Base-by-base conservation (phyloP, 768 basidiomycete species). In the Pisolithus orientalis region DNA sequence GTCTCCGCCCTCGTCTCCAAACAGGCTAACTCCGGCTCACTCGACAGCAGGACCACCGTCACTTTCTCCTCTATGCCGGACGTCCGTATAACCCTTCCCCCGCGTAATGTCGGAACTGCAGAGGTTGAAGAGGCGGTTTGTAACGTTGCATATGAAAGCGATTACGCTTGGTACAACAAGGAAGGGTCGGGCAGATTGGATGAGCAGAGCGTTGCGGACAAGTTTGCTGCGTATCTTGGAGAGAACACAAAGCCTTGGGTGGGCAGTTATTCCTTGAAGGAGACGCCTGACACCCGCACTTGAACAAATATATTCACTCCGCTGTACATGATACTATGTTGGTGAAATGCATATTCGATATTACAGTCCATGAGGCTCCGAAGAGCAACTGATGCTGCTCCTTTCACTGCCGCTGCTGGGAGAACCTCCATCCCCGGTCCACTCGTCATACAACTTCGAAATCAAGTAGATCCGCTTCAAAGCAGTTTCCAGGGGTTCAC, bases 101-200 rank as follows among this genome's bases (percentile, higher is more conserved):
- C 78, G 39, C 83, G 90, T 6, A 77, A 76, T 97, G 6, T 84
- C 89, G 0, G 92, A 95, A 69, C 74, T 96, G 51, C 94, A 95
- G 65, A 77, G 94, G 28, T 70, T 87, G 40, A 97, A 95, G 65
- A 77, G 94, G 39, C 94, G 96, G 65, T 98, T 95, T 62, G 87
- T 95, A 29, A 80, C 82, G 4, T 77, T 90, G 32, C 92, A 97
- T 65, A 91, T 87, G 65, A 93, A 91, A 59, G 91, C 90, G 6
- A 85, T 92, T 52, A 90, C 85, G 2, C 78, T 90, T 6, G 90
- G 90, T 13, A 84, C 84, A 14, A 87, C 81, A 6, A 90, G 90
- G 61, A 83, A 82, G 58, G 90, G 90, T 0, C 64, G 64, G 16
- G 83, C 92, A 29, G 83, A 89, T 58, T 93, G 89, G 86, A 79